Conservation (phyloP, 2,329 filamentous ascomycete genomes). For the Aquanectria penicillioides region DNA sequence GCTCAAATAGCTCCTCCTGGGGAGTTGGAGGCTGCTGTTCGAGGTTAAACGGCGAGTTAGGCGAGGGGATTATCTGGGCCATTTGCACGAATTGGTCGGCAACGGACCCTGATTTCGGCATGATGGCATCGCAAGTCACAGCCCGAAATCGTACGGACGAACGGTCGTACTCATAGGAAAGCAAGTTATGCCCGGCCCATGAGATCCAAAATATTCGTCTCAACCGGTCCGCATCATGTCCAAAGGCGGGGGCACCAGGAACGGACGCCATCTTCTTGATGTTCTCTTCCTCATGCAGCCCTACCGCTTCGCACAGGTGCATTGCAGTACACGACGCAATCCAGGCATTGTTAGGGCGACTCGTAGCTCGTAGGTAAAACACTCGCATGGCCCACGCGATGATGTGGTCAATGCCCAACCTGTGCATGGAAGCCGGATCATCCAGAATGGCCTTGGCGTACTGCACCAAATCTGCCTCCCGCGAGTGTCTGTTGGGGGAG, state of each 20-base stretch:
- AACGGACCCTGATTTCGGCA: slow-evolving; percentile 23
- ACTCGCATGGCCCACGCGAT: slow-evolving; percentile 32
- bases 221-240: slow-evolving; percentile 30
- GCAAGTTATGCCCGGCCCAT: slow-evolving; percentile 32
- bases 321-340: slow-evolving; percentile 35
- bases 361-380: slow-evolving; percentile 35
- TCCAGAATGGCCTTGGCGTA: slow-evolving; percentile 36
- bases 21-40: slow-evolving; percentile 17
- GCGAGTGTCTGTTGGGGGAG: slow-evolving; percentile 27
- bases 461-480: slow-evolving; percentile 32
- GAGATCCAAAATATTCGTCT: slow-evolving; percentile 36
- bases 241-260: slow-evolving; percentile 21
- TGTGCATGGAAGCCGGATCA: slow-evolving; percentile 34
- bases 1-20: slow-evolving; percentile 31
- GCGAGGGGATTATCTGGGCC: slow-evolving; percentile 31
- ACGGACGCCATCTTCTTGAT: slow-evolving; percentile 32
- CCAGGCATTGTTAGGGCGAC: slow-evolving; percentile 36
- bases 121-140: slow-evolving; percentile 31
- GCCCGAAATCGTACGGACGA: slow-evolving; percentile 30
- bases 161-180: slow-evolving; percentile 37
- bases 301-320: slow-evolving; percentile 36
- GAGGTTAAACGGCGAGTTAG: slow-evolving; percentile 33
- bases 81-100: slow-evolving; percentile 35
- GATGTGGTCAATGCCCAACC: slow-evolving; percentile 30
- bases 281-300: slow-evolving; percentile 36